Base-by-base conservation (phyloP, 306 rosid species). In the Rubus parviflorus region DNA sequence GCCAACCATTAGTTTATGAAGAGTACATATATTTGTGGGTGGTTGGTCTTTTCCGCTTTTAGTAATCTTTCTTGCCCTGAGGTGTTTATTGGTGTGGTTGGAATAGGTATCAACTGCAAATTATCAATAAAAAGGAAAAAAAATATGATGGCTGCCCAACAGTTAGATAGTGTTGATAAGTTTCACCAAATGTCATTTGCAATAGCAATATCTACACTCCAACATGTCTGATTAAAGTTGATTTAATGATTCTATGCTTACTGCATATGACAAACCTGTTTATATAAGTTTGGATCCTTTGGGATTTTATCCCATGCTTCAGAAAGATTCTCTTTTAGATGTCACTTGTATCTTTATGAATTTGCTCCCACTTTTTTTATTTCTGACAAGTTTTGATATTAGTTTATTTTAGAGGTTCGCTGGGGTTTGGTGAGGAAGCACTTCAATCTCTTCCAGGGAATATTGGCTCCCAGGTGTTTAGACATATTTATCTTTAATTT, bases 371-470 rank as follows among this genome's bases (percentile, higher is more conserved):
- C 40, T 61, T 23, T 64, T 23, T 17, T 68, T 22, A 14, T 53
- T 52, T 37, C 16, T 57, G 42, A 62, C 68, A 61, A 61, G 19
- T 62, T 30, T 6, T 62, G 43, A 61, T 76, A 22, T 60, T 70
- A 51, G 57, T 78, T 74, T 73, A 75, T 88, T 64, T 70, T 88
- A 95, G 99, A 85, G 97, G 99, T 77, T 92, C 97, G 19, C 11
- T 88, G 74, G 99, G 97, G 25, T 95, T 95, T 82, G 99, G 99
- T 11, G 99, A 92, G 89, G 99, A 95, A 68, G 96, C 99, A 75
- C 85, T 95, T 81, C 99, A 92, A 76, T 94, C 98, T 88, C 88
- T 94, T 82, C 98, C 87, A 0, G 99, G 99, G 65, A 92, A 92
- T 77, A 3, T 76, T 73, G 99, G 97, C 54, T 81, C 92, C 68